Evolutionary conservation across 192 early-diverging fungal species (phyloP).

Genomic region (Cetraspora pellucida): DNA sequence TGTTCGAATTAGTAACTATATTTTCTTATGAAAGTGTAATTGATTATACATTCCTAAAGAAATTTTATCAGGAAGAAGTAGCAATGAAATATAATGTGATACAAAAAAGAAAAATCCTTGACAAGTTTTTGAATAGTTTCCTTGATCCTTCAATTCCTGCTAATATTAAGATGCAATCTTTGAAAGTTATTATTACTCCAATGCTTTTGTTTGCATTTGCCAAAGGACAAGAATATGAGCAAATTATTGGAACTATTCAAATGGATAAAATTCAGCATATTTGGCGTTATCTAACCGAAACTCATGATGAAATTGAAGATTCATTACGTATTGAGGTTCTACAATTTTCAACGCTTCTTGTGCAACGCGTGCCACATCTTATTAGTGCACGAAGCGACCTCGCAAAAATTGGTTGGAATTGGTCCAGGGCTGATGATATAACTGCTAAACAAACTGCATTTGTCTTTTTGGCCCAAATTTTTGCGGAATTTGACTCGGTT

Average conservation of each 20-base stretch:
- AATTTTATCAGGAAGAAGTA: conserved; percentile 74
- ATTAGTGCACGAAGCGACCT: conserved; percentile 42
- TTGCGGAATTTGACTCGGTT: conserved; percentile 87
- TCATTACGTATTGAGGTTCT: conserved; percentile 83
- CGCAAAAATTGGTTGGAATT: conserved; percentile 81
- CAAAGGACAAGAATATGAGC: conserved; percentile 48
- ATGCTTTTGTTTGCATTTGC: conserved; percentile 74
- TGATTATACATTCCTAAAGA: conserved; percentile 62
- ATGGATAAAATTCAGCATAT: conserved; percentile 58
- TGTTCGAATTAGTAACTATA: conserved; percentile 75
- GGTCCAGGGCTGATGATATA: conserved; percentile 82
- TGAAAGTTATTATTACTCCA: conserved; percentile 86
- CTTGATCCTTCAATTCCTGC: conserved; percentile 57
- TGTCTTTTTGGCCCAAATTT: conserved; percentile 90
- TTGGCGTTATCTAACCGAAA: conserved; percentile 61
- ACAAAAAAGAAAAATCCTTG: conserved; percentile 70
- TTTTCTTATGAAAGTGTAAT: conserved; percentile 70
- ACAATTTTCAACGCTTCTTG: conserved; percentile 86
- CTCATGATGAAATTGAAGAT: conserved; percentile 62
- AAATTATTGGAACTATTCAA: conserved; percentile 64
- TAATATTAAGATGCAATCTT: conserved; percentile 68
- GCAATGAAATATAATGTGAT: conserved; percentile 53
- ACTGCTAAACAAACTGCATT: conserved; percentile 96
- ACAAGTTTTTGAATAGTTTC: conserved; percentile 78
- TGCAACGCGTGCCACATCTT: conserved; percentile 77